These are phyloP conservation scores for Coleophoma eucalyptorum DNA, from an alignment of 2,329 filamentous ascomycete genomes.

Conservation along the genomic window DNA sequence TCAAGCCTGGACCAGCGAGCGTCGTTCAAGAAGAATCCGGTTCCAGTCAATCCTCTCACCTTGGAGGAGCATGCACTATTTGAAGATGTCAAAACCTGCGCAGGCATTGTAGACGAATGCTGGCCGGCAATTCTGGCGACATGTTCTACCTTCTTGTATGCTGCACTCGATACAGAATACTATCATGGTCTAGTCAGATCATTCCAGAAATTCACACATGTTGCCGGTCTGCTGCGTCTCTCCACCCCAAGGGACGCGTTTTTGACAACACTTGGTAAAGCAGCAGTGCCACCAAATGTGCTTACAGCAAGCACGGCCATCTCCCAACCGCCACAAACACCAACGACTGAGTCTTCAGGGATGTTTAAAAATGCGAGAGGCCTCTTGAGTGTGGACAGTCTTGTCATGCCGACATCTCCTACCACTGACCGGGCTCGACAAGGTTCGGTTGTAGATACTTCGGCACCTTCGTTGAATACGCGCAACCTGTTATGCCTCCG, in stretches of 20 bases:
- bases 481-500: conserved; percentile 87
- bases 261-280: conserved; percentile 88
- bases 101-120: conserved; percentile 81
- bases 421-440: conserved; percentile 56
- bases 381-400: conserved; percentile 68
- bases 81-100: conserved; percentile 70
- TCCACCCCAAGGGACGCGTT: conserved; percentile 89
- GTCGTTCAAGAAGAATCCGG: conserved; percentile 70
- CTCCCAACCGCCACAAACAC: conserved; percentile 37
- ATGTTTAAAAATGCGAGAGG: conserved; percentile 69
- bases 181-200: conserved; percentile 89
- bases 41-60: conserved; percentile 79
- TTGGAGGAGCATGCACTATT: conserved; percentile 70
- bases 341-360: conserved; percentile 44
- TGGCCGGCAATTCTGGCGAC: conserved; percentile 95
- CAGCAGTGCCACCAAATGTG: conserved; percentile 81
- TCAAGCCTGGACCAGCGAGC: conserved; percentile 51
- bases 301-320: conserved; percentile 54
- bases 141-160: conserved; percentile 92
- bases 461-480: conserved; percentile 63
- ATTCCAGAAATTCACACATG: conserved; percentile 93
- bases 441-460: conserved; percentile 48
- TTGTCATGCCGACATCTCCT: conserved; percentile 55
- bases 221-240: conserved; percentile 82
- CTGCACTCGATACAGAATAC: conserved; percentile 86